These are phyloP conservation scores for Cucumis sativus DNA, from an alignment of 306 rosid species.

Conservation along the genomic window DNA sequence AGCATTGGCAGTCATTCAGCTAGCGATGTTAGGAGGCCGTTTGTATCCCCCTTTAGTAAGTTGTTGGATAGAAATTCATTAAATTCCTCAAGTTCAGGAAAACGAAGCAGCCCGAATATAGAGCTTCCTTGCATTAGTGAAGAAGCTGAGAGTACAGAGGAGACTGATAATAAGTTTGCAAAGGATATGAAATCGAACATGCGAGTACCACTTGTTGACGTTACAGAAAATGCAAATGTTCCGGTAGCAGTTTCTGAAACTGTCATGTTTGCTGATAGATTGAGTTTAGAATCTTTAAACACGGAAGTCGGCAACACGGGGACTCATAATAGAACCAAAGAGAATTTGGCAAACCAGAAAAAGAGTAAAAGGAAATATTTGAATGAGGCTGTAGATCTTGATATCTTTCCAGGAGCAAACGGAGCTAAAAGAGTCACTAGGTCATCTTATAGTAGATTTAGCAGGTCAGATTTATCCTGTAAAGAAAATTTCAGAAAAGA, in stretches of 20 bases:
- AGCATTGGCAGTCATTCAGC: slow-evolving; percentile 20
- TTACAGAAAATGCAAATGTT: slow-evolving; percentile 30
- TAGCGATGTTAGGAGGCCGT: slow-evolving; percentile 26
- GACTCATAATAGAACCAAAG: slow-evolving; percentile 33
- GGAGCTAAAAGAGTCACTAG: slow-evolving; percentile 33
- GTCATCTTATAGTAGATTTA: slow-evolving; percentile 31
- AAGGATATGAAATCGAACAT: slow-evolving; percentile 22
- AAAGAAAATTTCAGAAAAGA: slow-evolving; percentile 33
- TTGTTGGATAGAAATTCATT: slow-evolving; percentile 57
- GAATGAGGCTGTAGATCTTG: slow-evolving; percentile 37
- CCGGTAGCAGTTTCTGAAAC: slow-evolving; percentile 39
- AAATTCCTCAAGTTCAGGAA: slow-evolving; percentile 53
- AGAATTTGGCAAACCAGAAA: slow-evolving; percentile 31
- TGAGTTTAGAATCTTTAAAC: slow-evolving; percentile 35
- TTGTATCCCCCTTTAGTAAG: slow-evolving; percentile 50
- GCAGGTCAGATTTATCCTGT: slow-evolving; percentile 49
- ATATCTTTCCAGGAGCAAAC: slow-evolving; percentile 32
- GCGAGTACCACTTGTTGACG: slow-evolving; percentile 50
- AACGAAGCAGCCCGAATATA: slow-evolving; percentile 37
- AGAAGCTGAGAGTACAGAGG: slow-evolving; percentile 73
- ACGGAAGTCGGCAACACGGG: slow-evolving; percentile 34
- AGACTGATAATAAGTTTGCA: slow-evolving; percentile 30
- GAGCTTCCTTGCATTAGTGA: slow-evolving; percentile 89
- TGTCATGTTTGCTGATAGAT: slow-evolving; percentile 21
- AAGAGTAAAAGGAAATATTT: slow-evolving; percentile 25